Evolutionary conservation across 2,329 filamentous ascomycete genomes (phyloP).

Genomic region (Fusarium sp.): DNA sequence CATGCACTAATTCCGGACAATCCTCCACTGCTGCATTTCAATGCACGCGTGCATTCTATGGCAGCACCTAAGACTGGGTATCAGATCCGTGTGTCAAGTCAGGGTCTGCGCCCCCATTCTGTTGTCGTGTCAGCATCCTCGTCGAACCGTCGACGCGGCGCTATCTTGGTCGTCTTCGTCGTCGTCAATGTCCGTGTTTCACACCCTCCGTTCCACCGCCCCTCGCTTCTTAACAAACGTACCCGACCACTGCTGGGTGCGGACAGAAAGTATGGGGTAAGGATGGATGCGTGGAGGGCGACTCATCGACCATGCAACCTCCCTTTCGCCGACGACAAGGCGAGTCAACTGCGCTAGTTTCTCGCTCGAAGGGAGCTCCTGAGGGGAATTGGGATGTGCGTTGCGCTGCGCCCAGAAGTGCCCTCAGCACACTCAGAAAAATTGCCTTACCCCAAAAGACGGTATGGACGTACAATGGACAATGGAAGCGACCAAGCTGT

Average conservation of each 20-base stretch:
- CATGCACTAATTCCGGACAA: not conserved
- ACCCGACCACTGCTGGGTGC: constrained; percentile 1
- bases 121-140: constrained; percentile 20
- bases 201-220: constrained; percentile 30
- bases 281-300: constrained; percentile 27
- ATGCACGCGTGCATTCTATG: constrained; percentile 13
- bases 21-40: constrained; percentile 8
- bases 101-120: constrained; percentile 9
- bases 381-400: constrained; percentile 16
- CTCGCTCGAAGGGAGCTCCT: constrained; percentile 51
- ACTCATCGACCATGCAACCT: constrained; percentile 41
- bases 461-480: constrained; percentile 17
- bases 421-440: constrained; percentile 1
- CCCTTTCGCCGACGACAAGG: constrained; percentile 48
- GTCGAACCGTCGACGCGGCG: constrained; percentile 15
- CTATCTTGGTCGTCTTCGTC: not conserved
- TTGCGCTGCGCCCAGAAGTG: constrained; percentile 6
- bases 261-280: constrained; percentile 16
- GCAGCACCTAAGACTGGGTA: constrained; percentile 23
- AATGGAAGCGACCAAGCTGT: not conserved
- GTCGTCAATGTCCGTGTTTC: constrained; percentile 13
- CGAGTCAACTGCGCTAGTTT: constrained; percentile 38
- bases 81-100: constrained; percentile 22
- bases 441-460: constrained; percentile 30
- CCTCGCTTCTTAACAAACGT: constrained; percentile 12